Percentiles rank a stretch among this genome's conserved stretches.
Conservation (phyloP, 768 basidiomycete species). For the Naganishia friedmannii region DNA sequence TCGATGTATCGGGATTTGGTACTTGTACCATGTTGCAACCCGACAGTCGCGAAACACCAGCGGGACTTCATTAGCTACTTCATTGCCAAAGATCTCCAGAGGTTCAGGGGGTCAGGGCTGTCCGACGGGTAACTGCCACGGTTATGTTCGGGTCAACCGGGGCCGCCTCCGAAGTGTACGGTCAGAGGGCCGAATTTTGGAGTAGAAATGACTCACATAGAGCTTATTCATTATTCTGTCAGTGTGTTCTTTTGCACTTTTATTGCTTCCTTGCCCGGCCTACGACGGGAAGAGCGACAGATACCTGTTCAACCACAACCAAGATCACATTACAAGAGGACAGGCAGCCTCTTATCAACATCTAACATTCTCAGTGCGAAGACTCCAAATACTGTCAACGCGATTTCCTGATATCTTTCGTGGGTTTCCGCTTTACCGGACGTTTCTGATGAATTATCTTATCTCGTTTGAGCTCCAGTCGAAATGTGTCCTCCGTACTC, state of each 20-base stretch:
- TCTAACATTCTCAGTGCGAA: too few relatives aligned
- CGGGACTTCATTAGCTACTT: not conserved
- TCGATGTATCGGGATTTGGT: not conserved
- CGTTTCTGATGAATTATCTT: not conserved
- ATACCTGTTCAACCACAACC: too few relatives aligned
- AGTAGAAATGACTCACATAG: not conserved
- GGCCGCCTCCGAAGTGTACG: slow-evolving; percentile 4
- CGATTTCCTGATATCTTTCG: too few relatives aligned
- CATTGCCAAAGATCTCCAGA: not conserved
- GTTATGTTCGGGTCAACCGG: slow-evolving; percentile 20
- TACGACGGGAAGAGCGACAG: too few relatives aligned
- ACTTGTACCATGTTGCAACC: slow-evolving; percentile 7
- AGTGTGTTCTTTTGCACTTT: too few relatives aligned
- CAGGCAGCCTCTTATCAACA: too few relatives aligned
- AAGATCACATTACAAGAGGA: too few relatives aligned
- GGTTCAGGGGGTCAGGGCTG: too few relatives aligned
- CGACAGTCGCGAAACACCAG: not conserved
- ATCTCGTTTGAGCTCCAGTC: not conserved
- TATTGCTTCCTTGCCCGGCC: too few relatives aligned
- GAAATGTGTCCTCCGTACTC: not conserved
- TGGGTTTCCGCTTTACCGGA: not conserved
- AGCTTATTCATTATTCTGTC: too few relatives aligned
- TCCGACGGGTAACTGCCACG: slow-evolving; percentile 1
- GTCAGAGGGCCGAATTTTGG: not conserved
- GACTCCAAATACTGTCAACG: too few relatives aligned